These are phyloP conservation scores for Lolium perenne DNA, from an alignment of 176 grass and related monocot genomes.

Conservation along the genomic window DNA sequence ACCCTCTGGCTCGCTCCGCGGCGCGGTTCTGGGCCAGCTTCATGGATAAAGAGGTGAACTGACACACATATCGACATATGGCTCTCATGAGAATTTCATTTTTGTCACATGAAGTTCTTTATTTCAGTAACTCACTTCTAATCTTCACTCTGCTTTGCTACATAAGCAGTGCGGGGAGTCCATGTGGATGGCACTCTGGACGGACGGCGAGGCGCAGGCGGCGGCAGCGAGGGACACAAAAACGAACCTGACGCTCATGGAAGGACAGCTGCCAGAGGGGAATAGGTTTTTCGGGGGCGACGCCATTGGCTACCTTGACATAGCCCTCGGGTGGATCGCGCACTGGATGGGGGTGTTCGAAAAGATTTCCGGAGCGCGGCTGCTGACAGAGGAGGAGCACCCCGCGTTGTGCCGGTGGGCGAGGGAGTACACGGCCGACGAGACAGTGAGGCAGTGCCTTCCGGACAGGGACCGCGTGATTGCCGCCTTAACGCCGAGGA, in stretches of 20 bases:
- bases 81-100: not conserved
- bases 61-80: too few relatives aligned
- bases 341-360: not conserved
- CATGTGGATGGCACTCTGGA: not conserved
- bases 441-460: not conserved
- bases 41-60: slow-evolving; percentile 43
- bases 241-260: not conserved
- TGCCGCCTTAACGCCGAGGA: not conserved
- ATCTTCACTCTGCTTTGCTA: not conserved
- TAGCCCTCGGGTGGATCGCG: not conserved
- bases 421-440: not conserved
- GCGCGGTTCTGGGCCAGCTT: slow-evolving; percentile 51
- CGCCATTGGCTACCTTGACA: not conserved
- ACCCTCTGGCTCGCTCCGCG: slow-evolving; percentile 9
- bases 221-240: not conserved
- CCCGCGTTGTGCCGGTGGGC: not conserved
- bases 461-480: not conserved
- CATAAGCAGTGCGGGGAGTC: not conserved
- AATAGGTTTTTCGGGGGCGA: slow-evolving; percentile 1
- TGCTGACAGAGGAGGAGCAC: not conserved
- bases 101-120: not conserved
- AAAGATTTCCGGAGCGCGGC: not conserved
- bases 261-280: not conserved
- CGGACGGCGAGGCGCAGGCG: too few relatives aligned
- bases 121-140: not conserved